Percentiles rank a stretch among this genome's conserved stretches.
These are phyloP conservation scores for Metroxylon sagu DNA, from an alignment of 176 grass and related monocot species.

Conservation along the genomic window DNA sequence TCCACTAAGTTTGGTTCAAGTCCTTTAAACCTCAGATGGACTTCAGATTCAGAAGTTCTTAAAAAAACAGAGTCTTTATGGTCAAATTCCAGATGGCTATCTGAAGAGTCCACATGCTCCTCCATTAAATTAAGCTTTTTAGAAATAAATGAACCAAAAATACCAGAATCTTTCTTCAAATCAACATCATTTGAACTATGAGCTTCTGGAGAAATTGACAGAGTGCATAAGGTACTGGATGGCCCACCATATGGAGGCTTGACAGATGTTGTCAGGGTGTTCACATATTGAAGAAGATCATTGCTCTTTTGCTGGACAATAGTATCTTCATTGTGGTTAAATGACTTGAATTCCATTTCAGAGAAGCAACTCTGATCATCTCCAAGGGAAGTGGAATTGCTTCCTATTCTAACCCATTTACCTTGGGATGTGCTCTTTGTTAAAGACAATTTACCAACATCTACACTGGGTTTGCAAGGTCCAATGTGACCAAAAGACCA, in stretches of 20 bases:
- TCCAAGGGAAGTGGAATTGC: conserved; percentile 21
- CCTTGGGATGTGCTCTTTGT: conserved; percentile 42
- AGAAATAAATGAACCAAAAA: background rate
- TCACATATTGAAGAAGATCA: conserved; percentile 62
- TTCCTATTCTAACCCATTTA: conserved; percentile 74
- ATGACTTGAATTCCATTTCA: conserved; percentile 1
- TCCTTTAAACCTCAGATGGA: conserved; percentile 13
- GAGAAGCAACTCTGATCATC: conserved; percentile 3
- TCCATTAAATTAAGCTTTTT: conserved; percentile 1
- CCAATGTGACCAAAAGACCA: conserved; percentile 67
- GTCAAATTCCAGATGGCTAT: conserved; percentile 33
- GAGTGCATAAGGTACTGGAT: conserved; percentile 35
- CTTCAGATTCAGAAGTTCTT: conserved; percentile 43
- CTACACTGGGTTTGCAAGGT: conserved; percentile 42
- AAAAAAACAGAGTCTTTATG: conserved; percentile 23
- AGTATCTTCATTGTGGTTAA: conserved; percentile 25
- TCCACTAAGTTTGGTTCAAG: conserved; percentile 9
- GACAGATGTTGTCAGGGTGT: conserved; percentile 27
- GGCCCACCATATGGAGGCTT: conserved; percentile 33
- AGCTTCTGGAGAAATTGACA: conserved; percentile 40
- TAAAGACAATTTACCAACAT: conserved; percentile 54
- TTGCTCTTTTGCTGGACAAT: conserved; percentile 37
- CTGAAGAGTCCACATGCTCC: conserved; percentile 36
- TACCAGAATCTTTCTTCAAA: conserved; percentile 24
- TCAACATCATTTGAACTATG: conserved; percentile 25